A percentile compares a stretch with the other conserved stretches of the same genome.
Conservation (phyloP, 192 early-diverging fungal genomes). For the Dimargaris verticillata region DNA sequence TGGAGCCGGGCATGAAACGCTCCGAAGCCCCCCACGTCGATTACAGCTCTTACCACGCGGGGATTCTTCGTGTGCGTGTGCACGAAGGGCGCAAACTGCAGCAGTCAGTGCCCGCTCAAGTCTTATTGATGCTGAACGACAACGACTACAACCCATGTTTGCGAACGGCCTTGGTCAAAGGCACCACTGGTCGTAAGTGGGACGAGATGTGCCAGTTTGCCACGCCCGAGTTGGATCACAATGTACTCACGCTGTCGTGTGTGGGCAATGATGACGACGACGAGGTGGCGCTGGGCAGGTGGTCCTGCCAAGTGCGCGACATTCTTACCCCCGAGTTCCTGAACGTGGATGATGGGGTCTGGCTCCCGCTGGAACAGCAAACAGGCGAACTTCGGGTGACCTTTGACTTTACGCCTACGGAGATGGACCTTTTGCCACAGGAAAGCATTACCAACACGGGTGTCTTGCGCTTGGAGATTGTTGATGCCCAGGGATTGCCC, state of each 20-base stretch:
- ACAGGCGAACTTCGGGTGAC: constrained; percentile 23
- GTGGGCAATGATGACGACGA: constrained; percentile 23
- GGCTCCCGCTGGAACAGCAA: constrained; percentile 29
- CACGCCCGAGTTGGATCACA: constrained; percentile 19
- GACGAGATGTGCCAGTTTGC: constrained; percentile 27
- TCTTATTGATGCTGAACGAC: constrained; percentile 28
- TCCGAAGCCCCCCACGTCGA: constrained; percentile 5
- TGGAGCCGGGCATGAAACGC: no score
- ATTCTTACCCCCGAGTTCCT: constrained; percentile 24
- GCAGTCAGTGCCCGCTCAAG: constrained; percentile 20
- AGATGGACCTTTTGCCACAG: constrained; percentile 21
- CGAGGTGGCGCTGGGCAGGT: constrained; percentile 19
- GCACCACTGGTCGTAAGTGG: constrained; percentile 23
- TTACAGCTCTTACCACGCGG: constrained; percentile 22
- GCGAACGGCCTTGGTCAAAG: constrained; percentile 12
- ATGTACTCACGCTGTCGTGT: constrained; percentile 22
- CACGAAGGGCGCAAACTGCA: constrained; percentile 20
- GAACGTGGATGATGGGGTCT: constrained; percentile 26
- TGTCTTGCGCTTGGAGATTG: constrained; percentile 37
- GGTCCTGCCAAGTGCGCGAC: constrained; percentile 27
- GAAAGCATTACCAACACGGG: constrained; percentile 45
- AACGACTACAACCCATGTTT: constrained; percentile 26
- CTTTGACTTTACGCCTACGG: constrained; percentile 27
- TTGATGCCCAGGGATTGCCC: constrained; percentile 38
- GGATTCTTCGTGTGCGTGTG: constrained; percentile 33